phyloP scores from a whole-genome alignment of 169 alveolate species.

The Plasmodium adleri region DNA sequence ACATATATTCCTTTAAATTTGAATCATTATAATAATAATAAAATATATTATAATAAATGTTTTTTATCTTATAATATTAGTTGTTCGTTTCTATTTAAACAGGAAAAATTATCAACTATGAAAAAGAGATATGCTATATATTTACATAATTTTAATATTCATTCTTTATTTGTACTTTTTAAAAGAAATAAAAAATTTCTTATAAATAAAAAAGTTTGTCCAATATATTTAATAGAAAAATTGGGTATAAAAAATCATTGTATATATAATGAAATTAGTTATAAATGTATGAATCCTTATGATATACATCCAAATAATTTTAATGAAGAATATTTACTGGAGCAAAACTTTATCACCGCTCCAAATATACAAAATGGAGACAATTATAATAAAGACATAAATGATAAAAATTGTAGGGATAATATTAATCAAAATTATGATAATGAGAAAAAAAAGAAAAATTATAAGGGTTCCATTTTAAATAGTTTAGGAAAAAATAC shows the following conservation, averaged over 20 bases:
- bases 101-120: conserved; percentile 57
- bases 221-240: conserved; percentile 22
- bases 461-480: no score
- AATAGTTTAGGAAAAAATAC: no score
- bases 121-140: conserved; percentile 40
- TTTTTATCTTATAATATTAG: conserved; percentile 50
- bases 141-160: conserved; percentile 35
- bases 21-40: conserved; percentile 46
- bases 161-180: conserved; percentile 41
- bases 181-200: conserved; percentile 38
- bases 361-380: not conserved
- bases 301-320: conserved; percentile 1
- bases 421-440: not conserved
- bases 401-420: conserved; percentile 11
- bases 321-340: conserved; percentile 9
- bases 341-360: not conserved
- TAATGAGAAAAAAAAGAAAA: not conserved
- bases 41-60: conserved; percentile 28
- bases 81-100: conserved; percentile 66
- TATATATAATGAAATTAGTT: conserved; percentile 21
- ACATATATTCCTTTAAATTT: conserved; percentile 50
- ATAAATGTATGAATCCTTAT: conserved; percentile 3
- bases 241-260: conserved; percentile 41
- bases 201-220: conserved; percentile 16
- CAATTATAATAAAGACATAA: not conserved